These are phyloP conservation scores for Vanilla planifolia DNA, from an alignment of 106 monocot genomes.

Conservation along the genomic window DNA sequence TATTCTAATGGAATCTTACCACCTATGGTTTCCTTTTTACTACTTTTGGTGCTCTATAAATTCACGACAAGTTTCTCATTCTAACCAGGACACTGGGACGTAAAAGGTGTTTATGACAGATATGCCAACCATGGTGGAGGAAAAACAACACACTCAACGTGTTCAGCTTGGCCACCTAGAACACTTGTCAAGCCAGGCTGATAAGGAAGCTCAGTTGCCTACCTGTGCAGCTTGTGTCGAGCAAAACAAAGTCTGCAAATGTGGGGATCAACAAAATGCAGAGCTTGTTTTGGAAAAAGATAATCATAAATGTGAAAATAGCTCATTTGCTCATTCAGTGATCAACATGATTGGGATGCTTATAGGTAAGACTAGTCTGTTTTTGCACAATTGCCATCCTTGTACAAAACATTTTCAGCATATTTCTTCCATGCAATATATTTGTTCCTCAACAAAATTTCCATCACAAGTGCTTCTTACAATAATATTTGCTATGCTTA, in stretches of 20 bases:
- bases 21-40: not conserved
- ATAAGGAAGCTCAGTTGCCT: constrained; percentile 34
- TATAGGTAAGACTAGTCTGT: constrained; percentile 38
- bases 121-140: not conserved
- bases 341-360: constrained; percentile 90
- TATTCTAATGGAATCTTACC: not conserved
- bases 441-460: not conserved
- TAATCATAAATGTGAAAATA: constrained; percentile 28
- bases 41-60: not conserved
- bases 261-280: constrained; percentile 10
- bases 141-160: not conserved
- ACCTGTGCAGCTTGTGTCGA: constrained; percentile 28
- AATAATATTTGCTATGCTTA: not conserved
- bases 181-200: constrained; percentile 36
- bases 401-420: not conserved
- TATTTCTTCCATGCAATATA: not conserved
- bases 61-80: not conserved
- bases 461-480: not conserved
- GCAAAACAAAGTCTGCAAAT: constrained; percentile 46
- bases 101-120: not conserved
- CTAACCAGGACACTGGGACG: not conserved
- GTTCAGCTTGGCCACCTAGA: constrained; percentile 8
- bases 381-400: not conserved
- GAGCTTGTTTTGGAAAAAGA: not conserved
- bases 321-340: constrained; percentile 71